Base-by-base conservation (phyloP, 108 stramenopile genomes). In the Fistulifera solaris region DNA sequence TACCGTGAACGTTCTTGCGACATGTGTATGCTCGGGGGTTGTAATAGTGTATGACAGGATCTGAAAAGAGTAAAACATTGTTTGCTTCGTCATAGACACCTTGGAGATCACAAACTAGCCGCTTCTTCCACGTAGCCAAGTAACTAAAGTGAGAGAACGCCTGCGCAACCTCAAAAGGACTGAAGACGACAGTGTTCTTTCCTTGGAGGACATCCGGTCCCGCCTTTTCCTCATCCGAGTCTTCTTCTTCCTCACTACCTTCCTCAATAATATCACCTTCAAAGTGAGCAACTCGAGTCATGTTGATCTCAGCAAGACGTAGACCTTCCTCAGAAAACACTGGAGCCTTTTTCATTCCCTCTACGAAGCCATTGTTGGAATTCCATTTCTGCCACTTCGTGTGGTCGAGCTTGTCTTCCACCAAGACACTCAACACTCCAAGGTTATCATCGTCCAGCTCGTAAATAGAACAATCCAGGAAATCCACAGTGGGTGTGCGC, bases 331-430 rank as follows among this genome's bases (percentile, higher is more conserved):
- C 63, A 39, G 67, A 66, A 14, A 68, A 65, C 64, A 68, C 72
- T 40, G 66, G 66, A 13, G 62, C 59, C 10, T 52, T 38, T 12
- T 48, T 45, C 23, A 25, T 38, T 43, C 67, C 67, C 27, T 60
- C 44, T 7, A 68, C 65, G 25, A 27, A 56, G 28, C 77, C 77
- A 24, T 55, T 56, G 45, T 81, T 81, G 53, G 75, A 66, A 43
- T 74, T 81, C 70, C 72, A 81, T 48, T 81, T 81, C 2, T 48
- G 59, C 79, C 79, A 81, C 15, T 39, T 17, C 46, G 63, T 75
- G 13, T 61, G 51, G 13, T 74, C 66, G 23, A 51, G 44, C 31
- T 35, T 35, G 8, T 35, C 31, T 35, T 35, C 31, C 6, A 35
- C 31, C 31, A 35, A 35, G 8, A 51, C 50, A 27, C 50, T 51